Percentiles rank a stretch among this genome's conserved stretches.
Conservation (phyloP, 1,284 basidiomycete species). For the Cutaneotrichosporon mucoides region DNA sequence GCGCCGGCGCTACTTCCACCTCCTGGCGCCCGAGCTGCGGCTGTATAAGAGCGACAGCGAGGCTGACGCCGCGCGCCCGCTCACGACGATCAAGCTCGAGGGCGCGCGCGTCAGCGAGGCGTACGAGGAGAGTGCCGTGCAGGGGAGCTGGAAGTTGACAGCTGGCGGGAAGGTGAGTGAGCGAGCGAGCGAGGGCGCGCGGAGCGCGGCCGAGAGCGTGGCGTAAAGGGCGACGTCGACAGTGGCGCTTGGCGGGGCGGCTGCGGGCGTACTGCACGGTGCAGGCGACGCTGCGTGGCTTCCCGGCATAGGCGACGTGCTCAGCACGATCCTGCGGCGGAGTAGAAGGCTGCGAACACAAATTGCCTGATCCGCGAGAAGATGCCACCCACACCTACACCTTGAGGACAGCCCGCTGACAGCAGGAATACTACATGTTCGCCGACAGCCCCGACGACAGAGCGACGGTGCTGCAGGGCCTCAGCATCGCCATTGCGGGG, state of each 20-base stretch:
- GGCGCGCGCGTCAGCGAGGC: constrained; percentile 1
- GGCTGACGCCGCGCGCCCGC: background rate
- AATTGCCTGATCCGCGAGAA: too few relatives aligned
- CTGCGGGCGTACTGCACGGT: too few relatives aligned
- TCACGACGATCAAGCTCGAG: background rate
- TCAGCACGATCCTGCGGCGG: too few relatives aligned
- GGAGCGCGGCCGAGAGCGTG: too few relatives aligned
- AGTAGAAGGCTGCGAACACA: too few relatives aligned
- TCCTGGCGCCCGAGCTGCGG: constrained; percentile 28
- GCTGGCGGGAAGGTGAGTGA: constrained; percentile 30
- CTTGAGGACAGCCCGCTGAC: background rate
- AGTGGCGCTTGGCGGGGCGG: too few relatives aligned
- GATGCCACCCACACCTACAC: too few relatives aligned
- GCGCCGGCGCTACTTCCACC: constrained; percentile 42
- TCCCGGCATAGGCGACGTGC: too few relatives aligned
- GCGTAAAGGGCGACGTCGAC: too few relatives aligned
- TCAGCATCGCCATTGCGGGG: constrained; percentile 10
- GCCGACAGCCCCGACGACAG: constrained; percentile 41
- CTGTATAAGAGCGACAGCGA: constrained; percentile 31
- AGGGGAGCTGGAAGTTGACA: constrained; percentile 39
- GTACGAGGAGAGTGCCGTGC: constrained; percentile 45
- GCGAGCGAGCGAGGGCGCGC: too few relatives aligned
- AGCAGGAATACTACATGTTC: constrained; percentile 42
- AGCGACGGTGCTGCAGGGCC: constrained; percentile 35
- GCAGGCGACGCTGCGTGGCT: too few relatives aligned